Percentiles rank a stretch among this genome's conserved stretches.
These are phyloP conservation scores for Naganishia vaughanmartiniae DNA, from an alignment of 768 basidiomycete species.

Conservation along the genomic window DNA sequence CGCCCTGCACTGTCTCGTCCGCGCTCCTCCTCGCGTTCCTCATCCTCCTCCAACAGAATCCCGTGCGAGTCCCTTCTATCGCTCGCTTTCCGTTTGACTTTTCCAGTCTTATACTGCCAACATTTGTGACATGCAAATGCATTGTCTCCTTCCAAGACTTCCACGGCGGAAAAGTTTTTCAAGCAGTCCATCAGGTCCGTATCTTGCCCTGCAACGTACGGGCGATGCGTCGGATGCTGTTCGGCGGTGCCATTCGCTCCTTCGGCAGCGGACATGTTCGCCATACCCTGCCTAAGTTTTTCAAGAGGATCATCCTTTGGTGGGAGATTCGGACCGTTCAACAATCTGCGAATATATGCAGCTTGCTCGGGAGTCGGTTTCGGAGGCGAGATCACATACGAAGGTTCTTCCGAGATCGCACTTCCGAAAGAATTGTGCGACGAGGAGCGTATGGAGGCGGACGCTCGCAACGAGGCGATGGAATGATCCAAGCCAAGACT, in stretches of 20 bases:
- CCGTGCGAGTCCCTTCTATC: slow-evolving; percentile 16
- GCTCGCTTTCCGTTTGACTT: slow-evolving; percentile 17
- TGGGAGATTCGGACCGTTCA: slow-evolving; percentile 39
- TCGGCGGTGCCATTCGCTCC: not conserved
- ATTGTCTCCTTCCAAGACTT: slow-evolving; percentile 88
- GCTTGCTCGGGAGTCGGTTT: slow-evolving; percentile 50
- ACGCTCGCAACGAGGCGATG: slow-evolving; percentile 13
- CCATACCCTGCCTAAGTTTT: slow-evolving; percentile 25
- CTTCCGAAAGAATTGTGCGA: slow-evolving; percentile 1
- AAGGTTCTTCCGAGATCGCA: slow-evolving; percentile 7
- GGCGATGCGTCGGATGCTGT: slow-evolving; percentile 41
- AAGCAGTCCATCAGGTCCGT: slow-evolving; percentile 64
- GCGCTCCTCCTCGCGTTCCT: slow-evolving; percentile 27
- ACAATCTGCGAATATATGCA: slow-evolving; percentile 51
- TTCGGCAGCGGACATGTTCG: slow-evolving; percentile 5
- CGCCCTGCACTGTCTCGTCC: not conserved
- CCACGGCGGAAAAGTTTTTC: slow-evolving; percentile 85
- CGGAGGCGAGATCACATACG: slow-evolving; percentile 26
- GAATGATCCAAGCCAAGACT: slow-evolving; percentile 2
- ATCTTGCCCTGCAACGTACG: slow-evolving; percentile 34
- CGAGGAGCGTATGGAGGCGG: slow-evolving; percentile 3
- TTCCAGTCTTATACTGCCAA: slow-evolving; percentile 74
- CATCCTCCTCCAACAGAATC: slow-evolving; percentile 27
- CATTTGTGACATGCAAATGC: slow-evolving; percentile 88
- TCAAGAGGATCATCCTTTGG: slow-evolving; percentile 38